These are phyloP conservation scores for Schizothecium vesticola DNA, from an alignment of 495 filamentous ascomycete species.

Conservation along the genomic window DNA sequence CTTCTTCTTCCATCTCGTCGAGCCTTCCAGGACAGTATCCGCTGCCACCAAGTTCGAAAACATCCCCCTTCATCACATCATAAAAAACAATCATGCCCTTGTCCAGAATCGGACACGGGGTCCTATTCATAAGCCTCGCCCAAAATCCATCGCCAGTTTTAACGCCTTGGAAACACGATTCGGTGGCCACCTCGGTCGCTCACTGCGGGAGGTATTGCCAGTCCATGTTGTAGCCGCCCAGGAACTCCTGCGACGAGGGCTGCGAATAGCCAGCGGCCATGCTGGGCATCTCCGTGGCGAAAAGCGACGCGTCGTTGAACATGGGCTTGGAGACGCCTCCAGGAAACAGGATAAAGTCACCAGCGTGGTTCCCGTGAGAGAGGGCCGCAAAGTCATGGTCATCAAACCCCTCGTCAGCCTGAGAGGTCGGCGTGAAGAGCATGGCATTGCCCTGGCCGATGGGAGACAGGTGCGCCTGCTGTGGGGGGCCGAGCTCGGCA, in stretches of 20 bases:
- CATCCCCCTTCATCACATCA: conserved; percentile 20
- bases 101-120: background rate
- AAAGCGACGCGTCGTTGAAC: conserved; percentile 30
- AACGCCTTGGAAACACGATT: background rate
- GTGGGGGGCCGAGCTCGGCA: conserved; percentile 33
- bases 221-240: conserved; percentile 34
- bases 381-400: conserved; percentile 32
- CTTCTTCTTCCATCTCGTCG: background rate
- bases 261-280: conserved; percentile 36
- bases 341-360: conserved; percentile 33
- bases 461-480: conserved; percentile 53
- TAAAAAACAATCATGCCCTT: conserved; percentile 17
- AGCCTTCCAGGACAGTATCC: background rate
- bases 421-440: conserved; percentile 57
- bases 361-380: conserved; percentile 16
- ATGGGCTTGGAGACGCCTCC: conserved; percentile 25
- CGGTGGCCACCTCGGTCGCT: background rate
- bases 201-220: conserved; percentile 34
- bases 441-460: conserved; percentile 57
- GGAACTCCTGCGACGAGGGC: conserved; percentile 37
- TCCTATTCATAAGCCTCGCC: background rate
- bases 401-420: conserved; percentile 46
- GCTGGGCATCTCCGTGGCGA: conserved; percentile 32
- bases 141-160: background rate
- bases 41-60: background rate